Percentiles rank a stretch among this genome's conserved stretches.
phyloP scores from a whole-genome alignment of 345 rosid genomes.

The Populus ilicifolia region DNA sequence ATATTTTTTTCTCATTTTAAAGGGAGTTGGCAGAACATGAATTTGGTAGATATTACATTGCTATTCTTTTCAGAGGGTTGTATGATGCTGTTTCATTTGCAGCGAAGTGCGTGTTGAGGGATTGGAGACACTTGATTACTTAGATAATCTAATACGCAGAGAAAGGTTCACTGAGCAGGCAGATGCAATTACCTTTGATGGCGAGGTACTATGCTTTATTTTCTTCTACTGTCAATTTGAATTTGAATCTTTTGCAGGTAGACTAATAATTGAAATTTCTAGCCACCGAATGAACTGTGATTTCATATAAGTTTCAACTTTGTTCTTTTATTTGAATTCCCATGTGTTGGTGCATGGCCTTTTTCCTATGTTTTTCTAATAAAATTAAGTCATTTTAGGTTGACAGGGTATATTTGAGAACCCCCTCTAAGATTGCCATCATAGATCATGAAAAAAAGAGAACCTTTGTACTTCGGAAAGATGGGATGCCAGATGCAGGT shows the following conservation, averaged over 20 bases:
- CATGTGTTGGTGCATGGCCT: neutral
- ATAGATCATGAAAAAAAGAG: conserved; percentile 96
- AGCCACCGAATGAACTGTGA: neutral
- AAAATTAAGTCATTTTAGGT: conserved; percentile 31
- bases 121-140: conserved; percentile 92
- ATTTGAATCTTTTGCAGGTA: neutral
- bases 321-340: neutral
- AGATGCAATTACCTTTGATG: conserved; percentile 91
- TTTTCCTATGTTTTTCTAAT: neutral
- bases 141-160: conserved; percentile 61
- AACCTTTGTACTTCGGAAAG: conserved; percentile 77
- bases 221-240: neutral
- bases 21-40: neutral
- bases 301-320: neutral
- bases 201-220: conserved; percentile 51
- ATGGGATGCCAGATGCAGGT: conserved; percentile 93
- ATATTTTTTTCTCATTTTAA: neutral
- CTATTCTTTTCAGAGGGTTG: conserved; percentile 13
- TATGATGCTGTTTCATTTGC: conserved; percentile 38
- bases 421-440: conserved; percentile 86
- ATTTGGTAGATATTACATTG: conserved; percentile 2
- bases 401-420: conserved; percentile 82
- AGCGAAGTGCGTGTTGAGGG: conserved; percentile 99
- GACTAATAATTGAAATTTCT: neutral
- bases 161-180: conserved; percentile 94